Percentiles rank a stretch among this genome's conserved stretches.
phyloP scores from a whole-genome alignment of 371 early-diverging fungal species.

The Syncephalastrum racemosum region DNA sequence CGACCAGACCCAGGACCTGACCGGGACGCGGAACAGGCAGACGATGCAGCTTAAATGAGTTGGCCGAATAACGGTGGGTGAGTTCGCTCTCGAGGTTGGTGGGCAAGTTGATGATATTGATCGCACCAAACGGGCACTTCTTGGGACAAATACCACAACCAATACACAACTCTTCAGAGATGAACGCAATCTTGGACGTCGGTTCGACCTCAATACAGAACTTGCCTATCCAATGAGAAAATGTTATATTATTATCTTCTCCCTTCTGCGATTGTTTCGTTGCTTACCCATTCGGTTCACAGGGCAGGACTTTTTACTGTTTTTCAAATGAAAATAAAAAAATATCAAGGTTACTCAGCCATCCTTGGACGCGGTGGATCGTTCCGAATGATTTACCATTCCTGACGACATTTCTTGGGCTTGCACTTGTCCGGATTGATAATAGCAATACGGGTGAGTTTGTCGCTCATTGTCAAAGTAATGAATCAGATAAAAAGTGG shows the following conservation, averaged over 20 bases:
- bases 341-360: conserved; percentile 1
- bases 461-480: conserved; percentile 60
- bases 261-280: neutral
- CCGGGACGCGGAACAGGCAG: conserved; percentile 98
- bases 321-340: conserved; percentile 5
- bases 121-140: conserved; percentile 99
- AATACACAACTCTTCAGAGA: conserved; percentile 98
- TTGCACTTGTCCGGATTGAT: conserved; percentile 98
- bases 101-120: conserved; percentile 98
- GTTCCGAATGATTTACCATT: conserved; percentile 75
- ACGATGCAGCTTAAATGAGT: conserved; percentile 99
- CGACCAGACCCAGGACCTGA: conserved; percentile 98
- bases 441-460: conserved; percentile 94
- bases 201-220: conserved; percentile 93
- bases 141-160: conserved; percentile 99
- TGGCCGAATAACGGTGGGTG: conserved; percentile 98
- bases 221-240: conserved; percentile 68
- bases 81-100: conserved; percentile 96
- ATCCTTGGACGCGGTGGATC: neutral
- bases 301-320: conserved; percentile 85
- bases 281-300: conserved; percentile 78
- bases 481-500: conserved; percentile 1
- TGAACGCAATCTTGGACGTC: conserved; percentile 84
- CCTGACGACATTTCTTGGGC: conserved; percentile 99
- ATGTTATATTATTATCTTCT: conserved; percentile 17